Evolutionary conservation across 345 rosid genomes (phyloP).

Genomic region (Salix exigua): DNA sequence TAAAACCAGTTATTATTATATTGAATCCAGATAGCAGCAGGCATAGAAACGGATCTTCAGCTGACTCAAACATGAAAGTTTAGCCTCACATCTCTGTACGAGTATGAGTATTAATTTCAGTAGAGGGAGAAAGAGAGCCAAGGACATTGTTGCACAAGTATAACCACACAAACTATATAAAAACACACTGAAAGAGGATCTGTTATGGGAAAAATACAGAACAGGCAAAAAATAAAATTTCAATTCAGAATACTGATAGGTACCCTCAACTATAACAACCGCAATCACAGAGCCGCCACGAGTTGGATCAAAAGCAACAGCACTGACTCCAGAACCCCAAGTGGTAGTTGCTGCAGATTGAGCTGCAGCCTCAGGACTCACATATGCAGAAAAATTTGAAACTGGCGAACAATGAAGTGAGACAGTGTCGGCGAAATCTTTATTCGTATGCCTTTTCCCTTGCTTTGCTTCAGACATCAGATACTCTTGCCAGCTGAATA

Average conservation of each 20-base stretch:
- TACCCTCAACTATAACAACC: slow-evolving; percentile 98
- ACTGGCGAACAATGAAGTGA: slow-evolving; percentile 94
- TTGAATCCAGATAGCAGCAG: slow-evolving; percentile 1
- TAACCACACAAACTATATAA: not conserved
- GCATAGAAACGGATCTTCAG: not conserved
- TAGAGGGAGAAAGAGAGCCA: not conserved
- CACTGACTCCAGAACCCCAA: slow-evolving; percentile 99
- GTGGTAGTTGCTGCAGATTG: slow-evolving; percentile 98
- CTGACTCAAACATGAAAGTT: not conserved
- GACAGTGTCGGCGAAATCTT: slow-evolving; percentile 57
- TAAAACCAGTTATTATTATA: slow-evolving; percentile 7
- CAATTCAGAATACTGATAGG: not conserved
- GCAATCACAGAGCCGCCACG: slow-evolving; percentile 97
- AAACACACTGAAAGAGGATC: not conserved
- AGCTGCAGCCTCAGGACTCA: slow-evolving; percentile 97
- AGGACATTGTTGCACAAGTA: not conserved
- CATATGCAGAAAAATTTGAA: slow-evolving; percentile 97
- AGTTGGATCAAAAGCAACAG: slow-evolving; percentile 99
- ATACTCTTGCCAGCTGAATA: slow-evolving; percentile 97
- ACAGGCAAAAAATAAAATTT: not conserved
- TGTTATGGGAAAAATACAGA: not conserved
- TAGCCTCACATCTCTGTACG: not conserved
- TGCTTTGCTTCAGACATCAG: slow-evolving; percentile 70
- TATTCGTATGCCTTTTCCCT: slow-evolving; percentile 63
- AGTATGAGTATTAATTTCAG: not conserved